Evolutionary conservation across 306 rosid species (phyloP).

Genomic region (Luffa aegyptiaca): DNA sequence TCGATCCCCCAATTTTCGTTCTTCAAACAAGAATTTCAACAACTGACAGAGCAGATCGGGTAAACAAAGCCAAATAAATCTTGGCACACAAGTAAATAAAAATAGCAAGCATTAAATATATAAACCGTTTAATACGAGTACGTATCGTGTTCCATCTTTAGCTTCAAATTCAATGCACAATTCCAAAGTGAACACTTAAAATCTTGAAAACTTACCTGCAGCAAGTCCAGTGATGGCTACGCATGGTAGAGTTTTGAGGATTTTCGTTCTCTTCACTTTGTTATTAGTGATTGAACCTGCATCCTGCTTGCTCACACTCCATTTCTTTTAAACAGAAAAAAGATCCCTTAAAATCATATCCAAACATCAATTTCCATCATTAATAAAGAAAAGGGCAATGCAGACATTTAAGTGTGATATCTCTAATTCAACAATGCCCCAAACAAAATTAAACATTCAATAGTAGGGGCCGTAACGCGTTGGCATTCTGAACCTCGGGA

Average conservation of each 20-base stretch:
- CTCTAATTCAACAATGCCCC: slow-evolving; percentile 8
- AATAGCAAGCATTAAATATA: neutral
- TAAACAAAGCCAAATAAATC: neutral
- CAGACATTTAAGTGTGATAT: neutral
- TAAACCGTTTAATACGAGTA: neutral
- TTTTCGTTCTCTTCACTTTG: neutral
- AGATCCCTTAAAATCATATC: neutral
- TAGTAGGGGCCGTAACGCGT: slow-evolving; percentile 71
- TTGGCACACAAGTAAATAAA: neutral
- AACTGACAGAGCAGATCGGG: neutral
- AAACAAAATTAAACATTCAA: slow-evolving; percentile 26
- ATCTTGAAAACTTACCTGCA: slow-evolving; percentile 1
- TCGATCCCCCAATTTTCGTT: neutral
- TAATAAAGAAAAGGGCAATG: neutral
- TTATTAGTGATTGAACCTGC: slow-evolving; percentile 2
- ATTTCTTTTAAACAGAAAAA: slow-evolving; percentile 2
- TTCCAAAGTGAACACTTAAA: neutral
- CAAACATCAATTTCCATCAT: slow-evolving; percentile 9
- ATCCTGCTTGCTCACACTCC: neutral
- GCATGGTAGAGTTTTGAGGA: neutral
- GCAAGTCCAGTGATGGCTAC: neutral
- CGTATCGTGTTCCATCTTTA: neutral
- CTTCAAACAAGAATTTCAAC: neutral
- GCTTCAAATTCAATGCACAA: neutral
- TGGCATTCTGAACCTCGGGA: slow-evolving; percentile 73